A percentile compares a stretch with the other conserved stretches of the same genome.
These are phyloP conservation scores for Chrysoporthe cubensis DNA, from an alignment of 2,329 filamentous ascomycete species.

Conservation along the genomic window DNA sequence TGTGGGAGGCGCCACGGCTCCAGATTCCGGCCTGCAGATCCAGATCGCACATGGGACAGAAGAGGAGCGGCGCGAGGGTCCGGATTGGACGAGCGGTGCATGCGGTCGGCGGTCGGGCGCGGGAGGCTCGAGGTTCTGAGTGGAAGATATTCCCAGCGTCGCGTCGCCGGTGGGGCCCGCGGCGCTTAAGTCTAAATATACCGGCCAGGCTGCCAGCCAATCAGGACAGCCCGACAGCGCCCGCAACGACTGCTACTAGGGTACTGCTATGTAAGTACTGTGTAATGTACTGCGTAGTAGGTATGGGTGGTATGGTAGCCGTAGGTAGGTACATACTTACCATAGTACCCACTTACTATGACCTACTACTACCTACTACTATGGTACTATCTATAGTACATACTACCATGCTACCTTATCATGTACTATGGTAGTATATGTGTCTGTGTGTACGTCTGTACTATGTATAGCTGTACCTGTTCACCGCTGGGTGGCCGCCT, in stretches of 20 bases:
- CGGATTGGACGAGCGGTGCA: conserved; percentile 1
- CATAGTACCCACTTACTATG: too few species aligned
- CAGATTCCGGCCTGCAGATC: not conserved
- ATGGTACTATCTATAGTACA: too few species aligned
- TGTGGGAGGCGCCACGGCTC: not conserved
- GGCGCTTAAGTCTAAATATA: not conserved
- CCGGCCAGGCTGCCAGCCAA: not conserved
- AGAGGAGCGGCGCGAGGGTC: not conserved
- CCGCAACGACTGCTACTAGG: not conserved
- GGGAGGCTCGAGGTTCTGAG: not conserved
- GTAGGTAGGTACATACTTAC: too few species aligned
- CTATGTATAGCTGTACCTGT: too few species aligned
- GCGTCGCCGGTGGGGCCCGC: not conserved
- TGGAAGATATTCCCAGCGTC: conserved; percentile 5
- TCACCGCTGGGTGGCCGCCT: too few species aligned
- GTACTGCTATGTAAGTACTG: too few species aligned
- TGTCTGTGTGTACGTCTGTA: too few species aligned
- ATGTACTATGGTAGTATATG: too few species aligned
- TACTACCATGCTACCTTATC: too few species aligned
- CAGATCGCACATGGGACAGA: not conserved
- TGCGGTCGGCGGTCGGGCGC: not conserved
- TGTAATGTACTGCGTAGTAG: too few species aligned
- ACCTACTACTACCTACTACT: too few species aligned
- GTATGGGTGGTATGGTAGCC: too few species aligned
- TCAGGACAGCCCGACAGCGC: not conserved